Conservation (phyloP, 2,329 filamentous ascomycete species). For the Pseudogymnoascus destructans region DNA sequence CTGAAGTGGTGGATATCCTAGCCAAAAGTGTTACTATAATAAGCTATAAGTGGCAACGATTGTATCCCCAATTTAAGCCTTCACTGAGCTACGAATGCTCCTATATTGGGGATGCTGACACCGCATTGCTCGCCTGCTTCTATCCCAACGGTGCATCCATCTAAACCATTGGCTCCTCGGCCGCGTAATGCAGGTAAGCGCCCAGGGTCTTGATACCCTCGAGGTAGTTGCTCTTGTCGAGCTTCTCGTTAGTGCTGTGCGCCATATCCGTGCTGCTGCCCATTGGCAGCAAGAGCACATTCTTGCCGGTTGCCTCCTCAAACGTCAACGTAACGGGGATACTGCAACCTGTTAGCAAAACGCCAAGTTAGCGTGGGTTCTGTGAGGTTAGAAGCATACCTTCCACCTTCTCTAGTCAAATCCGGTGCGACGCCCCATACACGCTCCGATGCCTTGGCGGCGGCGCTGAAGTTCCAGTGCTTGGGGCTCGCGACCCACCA, state of each 20-base stretch:
- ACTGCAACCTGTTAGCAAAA: constrained; percentile 32
- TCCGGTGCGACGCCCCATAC: constrained; percentile 92
- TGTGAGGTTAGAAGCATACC: constrained; percentile 34
- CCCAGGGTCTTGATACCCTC: constrained; percentile 94
- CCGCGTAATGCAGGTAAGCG: constrained; percentile 90
- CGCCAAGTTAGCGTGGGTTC: not conserved
- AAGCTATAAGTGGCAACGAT: not conserved
- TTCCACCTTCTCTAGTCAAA: constrained; percentile 90
- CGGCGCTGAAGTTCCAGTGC: constrained; percentile 97
- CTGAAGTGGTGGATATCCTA: not conserved
- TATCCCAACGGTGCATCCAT: not conserved
- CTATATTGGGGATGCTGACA: not conserved
- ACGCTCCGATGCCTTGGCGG: constrained; percentile 87
- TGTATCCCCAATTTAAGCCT: not conserved
- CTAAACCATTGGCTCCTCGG: constrained; percentile 58
- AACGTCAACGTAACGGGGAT: constrained; percentile 96
- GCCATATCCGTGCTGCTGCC: constrained; percentile 92
- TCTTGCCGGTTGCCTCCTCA: constrained; percentile 95
- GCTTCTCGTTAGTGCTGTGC: constrained; percentile 96
- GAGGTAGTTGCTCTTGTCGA: constrained; percentile 95
- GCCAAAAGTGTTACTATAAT: not conserved
- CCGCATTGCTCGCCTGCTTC: not conserved
- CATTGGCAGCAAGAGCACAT: constrained; percentile 90
- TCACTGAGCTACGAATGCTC: not conserved
- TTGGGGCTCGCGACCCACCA: constrained; percentile 98